Evolutionary conservation across 1,284 basidiomycete species (phyloP).

Genomic region (Microbotryomycetes sp.): DNA sequence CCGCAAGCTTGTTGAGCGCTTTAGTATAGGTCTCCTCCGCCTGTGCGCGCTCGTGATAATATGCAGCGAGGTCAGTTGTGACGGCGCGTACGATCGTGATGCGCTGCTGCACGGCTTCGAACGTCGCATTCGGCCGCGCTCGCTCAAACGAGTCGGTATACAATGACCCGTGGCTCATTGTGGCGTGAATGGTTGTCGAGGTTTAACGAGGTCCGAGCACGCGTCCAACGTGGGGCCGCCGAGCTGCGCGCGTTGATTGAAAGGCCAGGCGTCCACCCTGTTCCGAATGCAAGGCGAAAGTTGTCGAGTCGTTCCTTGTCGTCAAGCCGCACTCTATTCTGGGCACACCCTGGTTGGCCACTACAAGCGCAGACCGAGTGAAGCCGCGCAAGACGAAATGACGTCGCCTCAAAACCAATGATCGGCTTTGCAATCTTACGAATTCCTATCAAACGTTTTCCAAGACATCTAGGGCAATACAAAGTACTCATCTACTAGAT

Average conservation of each 20-base stretch:
- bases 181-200: neutral
- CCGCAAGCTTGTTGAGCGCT: conserved; percentile 45
- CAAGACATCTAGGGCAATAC: no score
- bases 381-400: no score
- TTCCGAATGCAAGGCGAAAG: no score
- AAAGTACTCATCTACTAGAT: no score
- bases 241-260: neutral
- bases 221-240: neutral
- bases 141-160: conserved; percentile 18
- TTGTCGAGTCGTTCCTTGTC: no score
- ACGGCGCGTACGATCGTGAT: conserved; percentile 18
- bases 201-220: neutral
- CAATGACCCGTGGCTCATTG: neutral
- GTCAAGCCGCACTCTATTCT: no score
- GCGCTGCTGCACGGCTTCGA: conserved; percentile 12
- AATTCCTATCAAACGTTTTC: no score
- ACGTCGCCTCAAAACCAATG: no score
- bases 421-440: no score
- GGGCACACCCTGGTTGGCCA: no score
- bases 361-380: no score
- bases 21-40: conserved; percentile 48
- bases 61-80: conserved; percentile 41
- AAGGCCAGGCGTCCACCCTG: no score
- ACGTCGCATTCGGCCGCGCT: conserved; percentile 14
- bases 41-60: conserved; percentile 46